Conservation (phyloP, 352 stramenopile genomes). For the Globisporangium uncinulatum region DNA sequence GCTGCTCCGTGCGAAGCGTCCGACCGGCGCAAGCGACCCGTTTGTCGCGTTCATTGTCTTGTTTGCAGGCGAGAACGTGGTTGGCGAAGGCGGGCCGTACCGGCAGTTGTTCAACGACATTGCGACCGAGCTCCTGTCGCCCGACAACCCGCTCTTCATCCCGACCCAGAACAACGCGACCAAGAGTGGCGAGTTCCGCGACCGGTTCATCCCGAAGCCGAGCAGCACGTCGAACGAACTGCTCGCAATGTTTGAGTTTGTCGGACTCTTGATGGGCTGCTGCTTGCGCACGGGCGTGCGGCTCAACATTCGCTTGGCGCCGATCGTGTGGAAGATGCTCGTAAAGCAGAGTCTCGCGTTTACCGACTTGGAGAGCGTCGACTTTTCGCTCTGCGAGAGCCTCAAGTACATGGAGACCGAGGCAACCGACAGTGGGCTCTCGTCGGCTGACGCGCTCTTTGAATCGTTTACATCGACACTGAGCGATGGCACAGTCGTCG, state of each 20-base stretch:
- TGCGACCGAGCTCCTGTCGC: constrained; percentile 49
- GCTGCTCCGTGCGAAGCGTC: constrained; percentile 58
- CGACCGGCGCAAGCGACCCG: constrained; percentile 66
- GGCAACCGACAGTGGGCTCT: constrained; percentile 7
- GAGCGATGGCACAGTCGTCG: constrained; percentile 57
- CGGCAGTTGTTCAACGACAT: constrained; percentile 80
- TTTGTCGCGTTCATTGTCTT: constrained; percentile 80
- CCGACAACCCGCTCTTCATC: constrained; percentile 49
- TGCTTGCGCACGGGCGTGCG: constrained; percentile 72
- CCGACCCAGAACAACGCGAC: constrained; percentile 67
- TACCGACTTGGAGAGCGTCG: constrained; percentile 30
- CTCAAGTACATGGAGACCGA: constrained; percentile 38
- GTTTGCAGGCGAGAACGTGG: constrained; percentile 74
- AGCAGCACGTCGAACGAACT: constrained; percentile 48
- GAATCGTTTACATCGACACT: constrained; percentile 72
- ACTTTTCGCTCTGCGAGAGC: constrained; percentile 43
- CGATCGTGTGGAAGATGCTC: constrained; percentile 76
- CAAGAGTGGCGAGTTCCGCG: constrained; percentile 67
- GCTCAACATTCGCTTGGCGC: constrained; percentile 63
- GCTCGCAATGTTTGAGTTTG: constrained; percentile 73
- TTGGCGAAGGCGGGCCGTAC: constrained; percentile 73
- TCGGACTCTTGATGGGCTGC: constrained; percentile 72
- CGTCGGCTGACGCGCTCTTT: constrained; percentile 32
- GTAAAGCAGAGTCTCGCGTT: constrained; percentile 64
- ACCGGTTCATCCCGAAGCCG: constrained; percentile 56